Evolutionary conservation across 192 early-diverging fungal genomes (phyloP), one percentile per base, ranked within the genome.

Genomic region (Coemansia sp.): DNA sequence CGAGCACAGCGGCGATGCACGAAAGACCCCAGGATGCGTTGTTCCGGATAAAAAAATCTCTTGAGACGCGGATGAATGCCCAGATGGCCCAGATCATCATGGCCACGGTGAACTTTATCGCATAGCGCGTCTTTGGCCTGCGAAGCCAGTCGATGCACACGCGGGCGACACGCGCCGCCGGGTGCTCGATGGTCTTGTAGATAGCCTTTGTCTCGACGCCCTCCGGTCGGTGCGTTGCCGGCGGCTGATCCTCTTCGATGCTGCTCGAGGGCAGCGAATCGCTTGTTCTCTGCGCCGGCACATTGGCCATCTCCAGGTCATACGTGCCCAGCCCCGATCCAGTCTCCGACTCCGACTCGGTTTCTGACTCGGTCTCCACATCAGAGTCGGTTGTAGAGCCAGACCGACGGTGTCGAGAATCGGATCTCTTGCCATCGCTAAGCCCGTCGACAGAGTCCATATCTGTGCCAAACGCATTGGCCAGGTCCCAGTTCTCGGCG

Each of bases 11-110:
- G 53, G 57, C 62, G 29, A 71, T 77, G 50, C 69, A 62, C 1
- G 65, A 61, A 3, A 77, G 51, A 13, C 75, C 75, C 75, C 75
- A 77, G 4, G 55, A 22, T 8, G 57, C 69, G 58, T 68, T 71
- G 45, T 64, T 68, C 3, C 13, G 13, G 10, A 34, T 42, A 46
- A 68, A 77, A 36, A 77, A 77, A 1, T 30, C 18, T 14, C 57
- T 28, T 6, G 69, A 65, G 20, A 61, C 27, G 36, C 58, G 30
- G n/a, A 77, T 47, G 36, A 54, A 77, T n/a, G 75, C 52, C 75
- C 75, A 77, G 25, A 77, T 48, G 2, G 65, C 61, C 75, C 75
- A 77, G 9, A 39, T 54, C 75, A 77, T 71, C 65, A 77, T 71
- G 9, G 67, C 62, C 9, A 65, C 53, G 3, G 69, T 71, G 55